Base-by-base conservation (phyloP, 139 green algal species). In the Auxenochlorella pyrenoidosa region DNA sequence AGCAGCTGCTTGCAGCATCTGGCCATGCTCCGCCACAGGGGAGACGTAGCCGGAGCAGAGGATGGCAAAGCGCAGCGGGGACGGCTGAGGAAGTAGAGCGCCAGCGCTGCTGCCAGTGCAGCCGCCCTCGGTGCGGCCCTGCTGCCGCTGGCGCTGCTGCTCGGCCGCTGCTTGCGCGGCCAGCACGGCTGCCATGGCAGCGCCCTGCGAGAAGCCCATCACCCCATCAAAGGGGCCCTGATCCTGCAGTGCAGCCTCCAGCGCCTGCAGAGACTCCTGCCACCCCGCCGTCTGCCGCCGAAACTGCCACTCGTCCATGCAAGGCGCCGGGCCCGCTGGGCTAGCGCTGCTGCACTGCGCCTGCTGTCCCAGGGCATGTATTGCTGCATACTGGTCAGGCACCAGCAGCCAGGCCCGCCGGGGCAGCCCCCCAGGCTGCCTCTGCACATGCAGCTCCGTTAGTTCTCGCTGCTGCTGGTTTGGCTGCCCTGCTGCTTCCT, bases 161-260 rank as follows among this genome's bases (percentile, higher is more conserved):
- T 66, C 54, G 54, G 22, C 41, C 70, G 90, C 71, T 77, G 28
- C 8, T 60, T 54, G 63, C 63, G 91, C 89, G 41, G 59, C 85
- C 47, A 96, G 83, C 19, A 84, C 65, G 0, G 92, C 92, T 1
- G 89, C 91, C 22, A 95, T 87, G 3, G 86, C 86, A 0, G 91
- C 91, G 24, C 83, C 95, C 88, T 98, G 96, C 6, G 93, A 97
- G 75, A 98, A 98, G 2, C 96, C 96, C 51, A 98, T 81, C 12
- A 98, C 87, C 22, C 96, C 96, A 71, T 98, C 95, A 81, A 97
- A 96, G 0, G 93, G 94, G 0, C 94, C 93, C 18, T 87, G 59
- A 6, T 88, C 66, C 59, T 1, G 4, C 22, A 97, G 51, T 32
- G 88, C 90, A 1, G 59, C 13, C 41, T 82, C 36, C 83, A 98